Conservation (phyloP, 2,329 filamentous ascomycete genomes). For the Microsporum canis region DNA sequence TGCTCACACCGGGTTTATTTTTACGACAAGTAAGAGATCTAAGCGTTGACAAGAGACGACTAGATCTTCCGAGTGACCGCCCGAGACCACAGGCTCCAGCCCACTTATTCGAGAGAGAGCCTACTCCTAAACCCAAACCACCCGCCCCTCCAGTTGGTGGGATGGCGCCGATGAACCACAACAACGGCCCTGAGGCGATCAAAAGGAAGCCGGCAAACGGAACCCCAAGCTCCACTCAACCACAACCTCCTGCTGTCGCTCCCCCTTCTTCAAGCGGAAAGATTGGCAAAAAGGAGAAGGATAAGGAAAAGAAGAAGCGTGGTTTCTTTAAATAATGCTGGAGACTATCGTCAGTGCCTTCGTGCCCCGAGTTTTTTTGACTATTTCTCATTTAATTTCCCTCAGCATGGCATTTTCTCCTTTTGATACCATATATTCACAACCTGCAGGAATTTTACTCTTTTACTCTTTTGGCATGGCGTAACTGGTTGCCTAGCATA, state of each 20-base stretch:
- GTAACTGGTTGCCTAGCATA: background rate
- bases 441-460: background rate
- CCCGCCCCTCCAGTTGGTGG: conserved; percentile 19
- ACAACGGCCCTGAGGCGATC: conserved; percentile 22
- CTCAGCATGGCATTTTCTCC: background rate
- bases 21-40: conserved; percentile 73
- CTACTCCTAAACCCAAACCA: conserved; percentile 44
- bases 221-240: background rate
- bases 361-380: too few species aligned
- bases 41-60: conserved; percentile 57
- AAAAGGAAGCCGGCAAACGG: conserved; percentile 9
- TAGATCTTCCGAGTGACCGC: conserved; percentile 71
- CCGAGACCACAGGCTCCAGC: conserved; percentile 72
- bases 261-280: background rate
- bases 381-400: background rate
- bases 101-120: conserved; percentile 69
- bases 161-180: conserved; percentile 29
- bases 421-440: background rate
- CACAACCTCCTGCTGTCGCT: background rate
- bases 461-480: background rate
- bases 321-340: conserved; percentile 25
- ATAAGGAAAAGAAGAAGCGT: conserved; percentile 47
- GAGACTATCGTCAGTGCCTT: background rate
- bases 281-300: conserved; percentile 32
- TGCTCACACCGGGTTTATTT: conserved; percentile 77